Conservation (phyloP, 148 eudicot species). For the Rhododendron henanense region DNA sequence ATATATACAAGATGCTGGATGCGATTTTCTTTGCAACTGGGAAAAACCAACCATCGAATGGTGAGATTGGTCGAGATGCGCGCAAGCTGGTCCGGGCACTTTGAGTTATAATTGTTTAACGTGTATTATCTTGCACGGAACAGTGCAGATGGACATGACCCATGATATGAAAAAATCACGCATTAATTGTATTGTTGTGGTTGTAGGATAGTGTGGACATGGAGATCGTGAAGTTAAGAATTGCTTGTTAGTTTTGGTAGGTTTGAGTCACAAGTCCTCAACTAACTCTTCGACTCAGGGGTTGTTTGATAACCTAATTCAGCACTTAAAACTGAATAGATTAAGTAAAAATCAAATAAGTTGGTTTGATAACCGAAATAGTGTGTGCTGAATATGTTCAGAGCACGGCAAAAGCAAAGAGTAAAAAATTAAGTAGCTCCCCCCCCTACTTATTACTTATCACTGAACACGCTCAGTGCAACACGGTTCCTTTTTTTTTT, state of each 20-base stretch:
- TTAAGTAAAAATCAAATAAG: no score
- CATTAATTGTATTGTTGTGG: not conserved
- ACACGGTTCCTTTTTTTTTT: no score
- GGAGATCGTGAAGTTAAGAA: not conserved
- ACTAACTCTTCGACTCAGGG: not conserved
- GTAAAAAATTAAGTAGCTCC: no score
- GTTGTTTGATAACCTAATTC: no score
- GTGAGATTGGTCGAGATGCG: not conserved
- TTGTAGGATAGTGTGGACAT: not conserved
- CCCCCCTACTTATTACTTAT: no score
- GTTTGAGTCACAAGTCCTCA: not conserved
- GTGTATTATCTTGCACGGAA: not conserved
- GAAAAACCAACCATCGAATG: not conserved
- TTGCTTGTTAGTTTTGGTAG: not conserved
- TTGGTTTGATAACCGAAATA: no score
- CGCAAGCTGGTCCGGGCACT: not conserved
- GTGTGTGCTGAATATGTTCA: no score
- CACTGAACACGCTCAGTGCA: no score
- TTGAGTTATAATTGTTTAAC: not conserved
- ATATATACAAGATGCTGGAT: not conserved
- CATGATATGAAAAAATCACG: not conserved
- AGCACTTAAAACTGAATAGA: no score
- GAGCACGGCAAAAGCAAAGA: no score
- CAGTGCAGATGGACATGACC: not conserved
- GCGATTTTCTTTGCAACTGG: not conserved